Evolutionary conservation across 2,329 filamentous ascomycete species (phyloP), one percentile per base, ranked within the genome.

Genomic region (Aulographum hederae): DNA sequence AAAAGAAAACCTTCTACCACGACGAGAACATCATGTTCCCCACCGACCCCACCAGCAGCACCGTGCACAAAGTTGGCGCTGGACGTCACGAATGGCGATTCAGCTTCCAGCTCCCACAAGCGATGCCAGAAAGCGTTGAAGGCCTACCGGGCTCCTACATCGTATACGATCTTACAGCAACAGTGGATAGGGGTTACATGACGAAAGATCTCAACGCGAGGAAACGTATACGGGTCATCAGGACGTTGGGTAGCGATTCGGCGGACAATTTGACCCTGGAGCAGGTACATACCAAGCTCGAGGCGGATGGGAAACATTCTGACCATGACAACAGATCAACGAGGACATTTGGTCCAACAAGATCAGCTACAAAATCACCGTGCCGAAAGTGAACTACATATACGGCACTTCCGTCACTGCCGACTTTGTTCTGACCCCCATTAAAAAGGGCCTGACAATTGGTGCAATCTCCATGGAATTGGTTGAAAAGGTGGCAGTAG

Each of bases 271-370:
- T 25, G 8, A 25, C 8, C 21, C 21, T 25, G 48, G 52, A 54
- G 41, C 51, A 42, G 39, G 39, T 45, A 51, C 44, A 31, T 20
- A 18, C 14, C 10, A 25, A 10, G 18, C 14, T 13, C 8, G 18
- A 23, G 26, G 23, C 13, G 34, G 17, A 12, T 2, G 13, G 18
- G 5, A 12, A 8, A 12, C 13, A 10, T 19, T 17, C 29, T 19
- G 19, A 12, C 12, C 12, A 12, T 20, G 21, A n/a, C n/a, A 21
- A 15, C 35, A 69, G 61, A 66, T 80, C 39, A 85, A 95, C 40
- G 85, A 94, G 54, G 94, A 94, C 47, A 78, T 92, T 39, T 98
- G 89, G 89, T 79, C 84, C 4, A 89, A 93, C 60, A 98, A 98
- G 61, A 70, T 95, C 43, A 81, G 92, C 51, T 98, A 98, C 57